Conservation (phyloP, 2,329 filamentous ascomycete genomes). For the Cladophialophora bantiana region DNA sequence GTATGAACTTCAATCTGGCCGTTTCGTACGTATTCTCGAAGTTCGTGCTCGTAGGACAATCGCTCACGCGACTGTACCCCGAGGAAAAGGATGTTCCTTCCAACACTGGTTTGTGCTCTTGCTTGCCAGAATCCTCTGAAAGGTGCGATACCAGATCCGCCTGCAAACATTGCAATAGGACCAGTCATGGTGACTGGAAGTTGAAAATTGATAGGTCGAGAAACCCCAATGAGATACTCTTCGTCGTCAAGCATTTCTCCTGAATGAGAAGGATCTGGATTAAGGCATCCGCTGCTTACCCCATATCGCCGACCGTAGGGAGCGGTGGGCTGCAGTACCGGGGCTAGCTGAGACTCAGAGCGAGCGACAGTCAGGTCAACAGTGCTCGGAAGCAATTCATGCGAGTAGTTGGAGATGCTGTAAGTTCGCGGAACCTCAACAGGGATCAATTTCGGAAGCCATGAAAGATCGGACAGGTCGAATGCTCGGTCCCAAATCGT, state of each 20-base stretch:
- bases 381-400: constrained; percentile 27
- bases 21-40: constrained; percentile 25
- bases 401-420: constrained; percentile 31
- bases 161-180: constrained; percentile 31
- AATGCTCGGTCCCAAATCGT: constrained; percentile 30
- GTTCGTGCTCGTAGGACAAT: constrained; percentile 30
- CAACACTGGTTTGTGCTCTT: constrained; percentile 26
- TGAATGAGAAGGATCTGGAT: constrained; percentile 21
- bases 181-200: constrained; percentile 25
- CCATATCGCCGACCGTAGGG: constrained; percentile 17
- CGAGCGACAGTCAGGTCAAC: constrained; percentile 28
- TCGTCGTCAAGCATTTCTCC: constrained; percentile 29
- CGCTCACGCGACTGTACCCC: constrained; percentile 28
- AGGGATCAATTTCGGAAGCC: constrained; percentile 29
- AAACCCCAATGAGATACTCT: constrained; percentile 30
- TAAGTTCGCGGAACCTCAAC: constrained; percentile 28
- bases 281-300: constrained; percentile 28
- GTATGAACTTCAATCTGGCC: constrained; percentile 30
- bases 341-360: constrained; percentile 20
- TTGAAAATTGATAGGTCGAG: constrained; percentile 27
- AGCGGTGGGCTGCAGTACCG: constrained; percentile 12
- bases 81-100: constrained; percentile 31
- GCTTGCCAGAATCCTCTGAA: constrained; percentile 33
- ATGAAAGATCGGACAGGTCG: constrained; percentile 27
- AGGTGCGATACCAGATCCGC: constrained; percentile 24